Conservation (phyloP, 768 basidiomycete species). For the Erythrobasidium yunnanense region DNA sequence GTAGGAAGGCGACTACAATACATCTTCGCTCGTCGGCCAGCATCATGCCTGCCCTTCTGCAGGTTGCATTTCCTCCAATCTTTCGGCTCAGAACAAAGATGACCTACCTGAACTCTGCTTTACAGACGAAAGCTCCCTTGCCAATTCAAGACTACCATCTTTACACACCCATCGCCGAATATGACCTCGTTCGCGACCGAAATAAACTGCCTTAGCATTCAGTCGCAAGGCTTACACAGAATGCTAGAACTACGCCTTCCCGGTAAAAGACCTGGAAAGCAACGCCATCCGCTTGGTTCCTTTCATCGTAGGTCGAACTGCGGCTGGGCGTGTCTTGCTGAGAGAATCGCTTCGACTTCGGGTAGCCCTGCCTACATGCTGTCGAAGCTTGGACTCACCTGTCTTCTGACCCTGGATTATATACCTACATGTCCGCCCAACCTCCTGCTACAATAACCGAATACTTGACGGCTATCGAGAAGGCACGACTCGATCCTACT, state of each 20-base stretch:
- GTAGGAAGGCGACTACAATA: too few relatives aligned
- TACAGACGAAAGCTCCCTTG: neutral
- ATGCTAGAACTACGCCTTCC: constrained; percentile 14
- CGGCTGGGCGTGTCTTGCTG: neutral
- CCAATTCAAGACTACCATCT: constrained; percentile 10
- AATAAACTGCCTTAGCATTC: neutral
- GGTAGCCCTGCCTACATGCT: constrained; percentile 9
- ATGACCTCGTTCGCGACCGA: constrained; percentile 5
- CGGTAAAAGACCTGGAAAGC: constrained; percentile 21
- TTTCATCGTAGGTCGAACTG: neutral
- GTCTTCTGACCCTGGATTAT: neutral
- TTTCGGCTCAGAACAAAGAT: too few relatives aligned
- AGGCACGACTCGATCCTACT: neutral
- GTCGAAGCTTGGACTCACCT: neutral
- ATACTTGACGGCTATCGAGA: neutral
- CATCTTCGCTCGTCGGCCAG: too few relatives aligned
- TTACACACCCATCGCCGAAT: neutral
- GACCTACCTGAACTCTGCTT: constrained; percentile 5
- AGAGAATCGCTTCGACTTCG: neutral
- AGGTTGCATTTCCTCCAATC: too few relatives aligned
- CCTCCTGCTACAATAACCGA: neutral
- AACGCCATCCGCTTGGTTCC: constrained; percentile 6
- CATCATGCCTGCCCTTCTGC: too few relatives aligned
- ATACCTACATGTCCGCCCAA: constrained; percentile 16
- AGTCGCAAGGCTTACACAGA: neutral